phyloP scores from a whole-genome alignment of 768 basidiomycete species.

The Floccularia luteovirens region DNA sequence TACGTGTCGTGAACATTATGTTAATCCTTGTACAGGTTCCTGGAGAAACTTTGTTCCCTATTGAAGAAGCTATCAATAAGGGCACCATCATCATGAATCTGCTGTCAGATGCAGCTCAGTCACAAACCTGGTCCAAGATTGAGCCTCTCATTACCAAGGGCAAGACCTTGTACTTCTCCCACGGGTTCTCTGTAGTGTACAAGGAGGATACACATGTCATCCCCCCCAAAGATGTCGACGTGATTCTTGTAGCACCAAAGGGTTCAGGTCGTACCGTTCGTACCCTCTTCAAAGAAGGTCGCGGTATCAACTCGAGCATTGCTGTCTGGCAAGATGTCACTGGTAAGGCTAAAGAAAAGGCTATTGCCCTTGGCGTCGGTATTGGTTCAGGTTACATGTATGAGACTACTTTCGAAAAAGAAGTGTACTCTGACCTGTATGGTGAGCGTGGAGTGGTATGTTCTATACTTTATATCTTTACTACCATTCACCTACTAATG shows the following conservation, averaged over 20 bases:
- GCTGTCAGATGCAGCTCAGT: conserved; percentile 98
- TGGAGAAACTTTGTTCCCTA: conserved; percentile 95
- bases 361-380: conserved; percentile 87
- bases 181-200: conserved; percentile 99
- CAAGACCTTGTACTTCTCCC: conserved; percentile 99
- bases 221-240: conserved; percentile 90
- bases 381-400: conserved; percentile 97
- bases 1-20: conserved; percentile 1
- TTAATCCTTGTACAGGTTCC: conserved; percentile 52
- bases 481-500: too few species aligned
- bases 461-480: too few species aligned
- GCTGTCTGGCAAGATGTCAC: conserved; percentile 98
- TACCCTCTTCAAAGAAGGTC: conserved; percentile 99
- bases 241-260: conserved; percentile 98
- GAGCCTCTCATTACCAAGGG: conserved; percentile 97
- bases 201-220: conserved; percentile 94
- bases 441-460: conserved; percentile 99
- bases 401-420: conserved; percentile 99
- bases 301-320: conserved; percentile 93
- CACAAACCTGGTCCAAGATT: conserved; percentile 84
- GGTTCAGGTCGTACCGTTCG: conserved; percentile 98
- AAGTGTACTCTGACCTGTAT: conserved; percentile 98
- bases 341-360: conserved; percentile 97
- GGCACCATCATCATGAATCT: conserved; percentile 99
- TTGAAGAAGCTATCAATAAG: conserved; percentile 91